Conservation (phyloP, 1,139 yeast species). For the Spathaspora jeffriesii region DNA sequence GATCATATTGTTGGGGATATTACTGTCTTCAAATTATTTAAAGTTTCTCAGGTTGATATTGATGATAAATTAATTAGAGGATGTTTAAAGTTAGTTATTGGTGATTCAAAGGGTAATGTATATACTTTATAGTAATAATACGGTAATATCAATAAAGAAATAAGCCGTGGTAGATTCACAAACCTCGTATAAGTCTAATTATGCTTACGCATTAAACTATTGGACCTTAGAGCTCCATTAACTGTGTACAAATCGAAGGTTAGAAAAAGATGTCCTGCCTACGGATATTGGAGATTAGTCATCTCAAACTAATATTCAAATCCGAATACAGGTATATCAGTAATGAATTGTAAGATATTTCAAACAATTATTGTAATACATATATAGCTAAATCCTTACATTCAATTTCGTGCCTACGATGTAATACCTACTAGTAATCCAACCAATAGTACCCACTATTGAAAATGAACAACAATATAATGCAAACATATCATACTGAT, state of each 20-base stretch:
- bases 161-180: too few relatives aligned
- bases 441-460: constrained; percentile 20
- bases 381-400: constrained; percentile 15
- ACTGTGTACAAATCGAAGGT: too few relatives aligned
- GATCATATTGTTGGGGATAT: constrained; percentile 17
- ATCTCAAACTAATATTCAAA: too few relatives aligned
- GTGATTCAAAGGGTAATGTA: constrained; percentile 43
- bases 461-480: constrained; percentile 23
- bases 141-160: neutral
- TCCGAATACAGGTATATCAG: too few relatives aligned
- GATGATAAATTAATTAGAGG: constrained; percentile 41
- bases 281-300: too few relatives aligned
- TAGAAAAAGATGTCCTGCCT: too few relatives aligned
- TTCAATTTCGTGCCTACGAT: constrained; percentile 23
- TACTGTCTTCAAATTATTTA: constrained; percentile 30
- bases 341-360: too few relatives aligned
- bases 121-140: constrained; percentile 16
- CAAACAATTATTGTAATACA: neutral
- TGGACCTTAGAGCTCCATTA: too few relatives aligned
- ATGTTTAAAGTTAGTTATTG: constrained; percentile 28
- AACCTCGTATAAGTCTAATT: too few relatives aligned
- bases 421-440: constrained; percentile 20
- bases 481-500: constrained; percentile 25
- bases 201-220: too few relatives aligned
- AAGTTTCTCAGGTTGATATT: constrained; percentile 30